Evolutionary conservation across 2,329 filamentous ascomycete genomes (phyloP).

Genomic region (Phyllosticta citribraziliensis): DNA sequence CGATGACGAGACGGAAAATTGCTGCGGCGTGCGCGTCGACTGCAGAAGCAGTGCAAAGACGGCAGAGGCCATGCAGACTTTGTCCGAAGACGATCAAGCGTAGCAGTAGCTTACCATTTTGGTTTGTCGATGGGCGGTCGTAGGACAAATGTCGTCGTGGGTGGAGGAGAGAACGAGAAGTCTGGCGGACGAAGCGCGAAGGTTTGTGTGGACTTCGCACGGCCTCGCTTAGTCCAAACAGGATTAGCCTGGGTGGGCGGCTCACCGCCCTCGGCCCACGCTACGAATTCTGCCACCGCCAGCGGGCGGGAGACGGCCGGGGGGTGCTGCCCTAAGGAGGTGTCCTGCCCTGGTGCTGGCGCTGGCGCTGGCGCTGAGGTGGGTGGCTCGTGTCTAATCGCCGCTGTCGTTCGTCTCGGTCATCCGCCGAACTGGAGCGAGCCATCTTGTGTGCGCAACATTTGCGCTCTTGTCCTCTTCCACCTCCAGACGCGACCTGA

Average conservation of each 20-base stretch:
- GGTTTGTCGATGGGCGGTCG: conserved; percentile 10
- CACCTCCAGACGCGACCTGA: neutral
- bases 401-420: conserved; percentile 1
- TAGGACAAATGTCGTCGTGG: conserved; percentile 9
- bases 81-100: neutral
- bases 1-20: conserved; percentile 8
- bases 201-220: conserved; percentile 4
- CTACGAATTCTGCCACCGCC: neutral
- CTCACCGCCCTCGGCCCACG: neutral
- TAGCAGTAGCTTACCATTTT: conserved; percentile 9
- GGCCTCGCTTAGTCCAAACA: neutral
- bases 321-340: no score
- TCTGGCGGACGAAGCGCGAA: neutral
- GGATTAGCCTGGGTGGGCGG: neutral
- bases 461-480: neutral
- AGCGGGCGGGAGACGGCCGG: neutral
- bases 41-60: neutral
- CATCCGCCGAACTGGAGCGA: conserved; percentile 4
- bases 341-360: no score
- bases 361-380: no score
- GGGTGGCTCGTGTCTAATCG: neutral
- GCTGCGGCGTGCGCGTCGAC: conserved; percentile 4
- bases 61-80: conserved; percentile 5
- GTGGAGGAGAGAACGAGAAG: neutral
- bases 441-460: conserved; percentile 2